Conservation (phyloP, 2,329 filamentous ascomycete species). For the Daldinia sp. region DNA sequence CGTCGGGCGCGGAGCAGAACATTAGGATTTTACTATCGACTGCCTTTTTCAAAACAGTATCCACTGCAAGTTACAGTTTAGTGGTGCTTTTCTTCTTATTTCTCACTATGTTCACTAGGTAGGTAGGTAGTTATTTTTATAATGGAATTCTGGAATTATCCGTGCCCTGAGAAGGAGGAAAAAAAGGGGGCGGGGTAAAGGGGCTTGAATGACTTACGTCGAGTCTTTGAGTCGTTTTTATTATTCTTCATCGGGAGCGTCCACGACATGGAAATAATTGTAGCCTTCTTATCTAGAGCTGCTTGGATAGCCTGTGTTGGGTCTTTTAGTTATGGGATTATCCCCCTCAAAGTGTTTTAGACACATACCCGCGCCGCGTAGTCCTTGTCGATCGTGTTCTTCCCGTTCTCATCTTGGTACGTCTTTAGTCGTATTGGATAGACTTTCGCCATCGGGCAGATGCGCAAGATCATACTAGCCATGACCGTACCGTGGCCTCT, state of each 20-base stretch:
- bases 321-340: background rate
- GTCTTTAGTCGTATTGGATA: slow-evolving; percentile 9
- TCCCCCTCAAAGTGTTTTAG: background rate
- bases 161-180: too few relatives aligned
- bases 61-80: background rate
- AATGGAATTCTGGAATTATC: too few relatives aligned
- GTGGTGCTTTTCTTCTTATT: too few relatives aligned
- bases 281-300: slow-evolving; percentile 14
- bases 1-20: slow-evolving; percentile 12
- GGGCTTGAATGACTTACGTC: background rate
- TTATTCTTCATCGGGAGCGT: slow-evolving; percentile 6
- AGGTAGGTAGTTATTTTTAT: too few relatives aligned
- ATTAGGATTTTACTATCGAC: background rate
- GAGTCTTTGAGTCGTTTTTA: background rate
- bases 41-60: background rate
- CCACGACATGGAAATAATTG: slow-evolving; percentile 21
- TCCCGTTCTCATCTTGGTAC: background rate
- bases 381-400: slow-evolving; percentile 4
- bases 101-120: too few relatives aligned
- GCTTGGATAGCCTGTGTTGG: slow-evolving; percentile 4
- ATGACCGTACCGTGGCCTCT: slow-evolving; percentile 14
- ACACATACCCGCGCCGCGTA: slow-evolving; percentile 3
- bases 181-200: background rate
- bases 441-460: slow-evolving; percentile 21
- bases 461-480: slow-evolving; percentile 17